phyloP scores from a whole-genome alignment of 805 yeast species.

The Metschnikowia kofuensis region DNA sequence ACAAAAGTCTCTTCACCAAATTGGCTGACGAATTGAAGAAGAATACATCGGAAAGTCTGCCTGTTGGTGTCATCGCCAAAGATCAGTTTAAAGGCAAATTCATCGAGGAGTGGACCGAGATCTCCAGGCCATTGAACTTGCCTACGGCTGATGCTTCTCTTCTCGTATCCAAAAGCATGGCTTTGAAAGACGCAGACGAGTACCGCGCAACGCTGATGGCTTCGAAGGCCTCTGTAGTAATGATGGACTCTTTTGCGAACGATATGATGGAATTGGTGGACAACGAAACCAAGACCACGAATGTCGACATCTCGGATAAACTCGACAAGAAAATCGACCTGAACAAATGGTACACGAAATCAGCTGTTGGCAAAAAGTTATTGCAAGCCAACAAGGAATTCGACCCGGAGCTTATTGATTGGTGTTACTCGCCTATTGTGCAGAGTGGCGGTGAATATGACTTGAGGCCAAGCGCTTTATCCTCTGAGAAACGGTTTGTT shows the following conservation, averaged over 20 bases:
- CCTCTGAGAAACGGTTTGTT: constrained; percentile 59
- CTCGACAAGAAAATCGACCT: constrained; percentile 77
- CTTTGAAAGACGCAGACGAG: constrained; percentile 78
- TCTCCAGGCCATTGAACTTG: constrained; percentile 31
- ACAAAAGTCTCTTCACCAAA: constrained; percentile 61
- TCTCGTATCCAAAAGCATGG: constrained; percentile 55
- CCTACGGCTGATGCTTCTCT: constrained; percentile 48
- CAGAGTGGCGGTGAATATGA: constrained; percentile 88
- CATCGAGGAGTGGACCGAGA: constrained; percentile 71
- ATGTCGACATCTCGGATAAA: constrained; percentile 67
- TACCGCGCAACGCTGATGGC: constrained; percentile 64
- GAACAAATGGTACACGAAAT: constrained; percentile 63
- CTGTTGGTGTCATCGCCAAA: constrained; percentile 66
- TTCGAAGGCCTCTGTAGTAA: constrained; percentile 68
- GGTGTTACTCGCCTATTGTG: constrained; percentile 91
- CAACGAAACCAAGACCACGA: constrained; percentile 75
- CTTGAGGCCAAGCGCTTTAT: constrained; percentile 77
- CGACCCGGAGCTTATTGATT: constrained; percentile 75
- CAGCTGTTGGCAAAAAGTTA: constrained; percentile 49
- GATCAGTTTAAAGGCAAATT: constrained; percentile 84
- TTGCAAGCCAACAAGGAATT: constrained; percentile 55
- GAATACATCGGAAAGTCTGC: constrained; percentile 32
- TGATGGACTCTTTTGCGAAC: constrained; percentile 80
- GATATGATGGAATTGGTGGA: constrained; percentile 87
- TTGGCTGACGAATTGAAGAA: constrained; percentile 47